phyloP scores from a whole-genome alignment of 139 green algal species.

The Volvox africanus region DNA sequence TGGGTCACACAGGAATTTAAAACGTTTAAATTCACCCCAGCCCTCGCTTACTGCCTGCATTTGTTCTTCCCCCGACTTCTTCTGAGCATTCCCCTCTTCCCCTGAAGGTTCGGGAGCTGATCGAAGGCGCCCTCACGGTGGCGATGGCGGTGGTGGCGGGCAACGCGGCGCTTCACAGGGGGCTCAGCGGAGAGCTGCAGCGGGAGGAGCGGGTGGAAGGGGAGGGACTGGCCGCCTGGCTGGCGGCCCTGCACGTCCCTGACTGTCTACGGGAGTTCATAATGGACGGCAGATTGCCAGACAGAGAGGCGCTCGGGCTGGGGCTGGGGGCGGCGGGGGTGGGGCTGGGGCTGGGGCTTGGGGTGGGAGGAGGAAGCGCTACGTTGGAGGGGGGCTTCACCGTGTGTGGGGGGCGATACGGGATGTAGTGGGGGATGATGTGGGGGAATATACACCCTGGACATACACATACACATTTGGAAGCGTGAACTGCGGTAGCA shows the following conservation, averaged over 20 bases:
- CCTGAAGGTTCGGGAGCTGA: slow-evolving; percentile 69
- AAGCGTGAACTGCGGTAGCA: neutral
- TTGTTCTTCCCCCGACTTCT: neutral
- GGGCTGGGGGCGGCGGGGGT: neutral
- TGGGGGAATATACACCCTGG: neutral
- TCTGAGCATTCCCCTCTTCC: too few relatives aligned
- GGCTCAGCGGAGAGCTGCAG: slow-evolving; percentile 62
- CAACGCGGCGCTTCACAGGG: slow-evolving; percentile 72
- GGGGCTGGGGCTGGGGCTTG: neutral
- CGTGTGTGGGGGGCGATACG: neutral
- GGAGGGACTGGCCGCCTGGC: slow-evolving; percentile 60
- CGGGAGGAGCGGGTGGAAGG: slow-evolving; percentile 78
- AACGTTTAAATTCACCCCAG: too few relatives aligned
- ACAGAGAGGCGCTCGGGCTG: slow-evolving; percentile 34
- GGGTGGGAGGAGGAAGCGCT: neutral
- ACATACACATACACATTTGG: too few relatives aligned
- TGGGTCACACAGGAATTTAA: neutral
- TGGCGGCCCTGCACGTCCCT: slow-evolving; percentile 56
- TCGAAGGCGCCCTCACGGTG: slow-evolving; percentile 77
- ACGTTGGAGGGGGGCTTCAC: neutral
- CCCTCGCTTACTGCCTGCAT: too few relatives aligned
- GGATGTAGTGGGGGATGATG: neutral
- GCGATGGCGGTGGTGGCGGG: slow-evolving; percentile 71
- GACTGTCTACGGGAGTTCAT: slow-evolving; percentile 24
- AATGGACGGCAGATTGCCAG: slow-evolving; percentile 21